Conservation (phyloP, 129 eudicot species). For the Heracleum sosnowskyi region DNA sequence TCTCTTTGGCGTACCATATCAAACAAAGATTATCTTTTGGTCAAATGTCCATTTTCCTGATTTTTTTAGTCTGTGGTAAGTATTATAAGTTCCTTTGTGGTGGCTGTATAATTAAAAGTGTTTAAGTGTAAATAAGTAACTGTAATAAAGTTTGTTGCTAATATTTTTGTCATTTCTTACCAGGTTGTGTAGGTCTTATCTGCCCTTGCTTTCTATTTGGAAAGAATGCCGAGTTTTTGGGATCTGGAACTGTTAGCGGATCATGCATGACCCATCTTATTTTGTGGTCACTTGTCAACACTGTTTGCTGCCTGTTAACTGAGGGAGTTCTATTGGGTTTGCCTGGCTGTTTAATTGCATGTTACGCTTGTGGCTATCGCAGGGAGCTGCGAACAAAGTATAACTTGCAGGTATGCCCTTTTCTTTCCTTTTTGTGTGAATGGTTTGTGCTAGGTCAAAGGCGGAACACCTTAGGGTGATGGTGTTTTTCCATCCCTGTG, state of each 20-base stretch:
- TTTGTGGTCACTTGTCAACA: slow-evolving; percentile 64
- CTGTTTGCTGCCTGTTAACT: slow-evolving; percentile 57
- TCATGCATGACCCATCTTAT: slow-evolving; percentile 75
- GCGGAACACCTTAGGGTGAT: background rate
- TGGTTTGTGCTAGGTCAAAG: background rate
- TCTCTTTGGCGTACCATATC: background rate
- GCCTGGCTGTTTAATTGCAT: slow-evolving; percentile 89
- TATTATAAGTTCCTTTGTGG: background rate
- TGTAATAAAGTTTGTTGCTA: slow-evolving; percentile 5
- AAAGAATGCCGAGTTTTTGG: slow-evolving; percentile 75
- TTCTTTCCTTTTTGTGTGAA: background rate
- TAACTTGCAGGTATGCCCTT: slow-evolving; percentile 56
- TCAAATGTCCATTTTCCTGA: background rate
- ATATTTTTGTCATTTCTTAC: slow-evolving; percentile 13
- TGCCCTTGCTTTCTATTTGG: slow-evolving; percentile 90
- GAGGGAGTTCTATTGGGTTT: slow-evolving; percentile 63
- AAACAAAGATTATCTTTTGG: background rate
- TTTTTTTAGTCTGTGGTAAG: background rate
- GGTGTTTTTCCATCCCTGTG: background rate
- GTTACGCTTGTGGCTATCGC: slow-evolving; percentile 81
- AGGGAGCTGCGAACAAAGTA: slow-evolving; percentile 52
- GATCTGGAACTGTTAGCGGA: slow-evolving; percentile 61
- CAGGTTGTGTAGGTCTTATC: slow-evolving; percentile 59
- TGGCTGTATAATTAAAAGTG: background rate
- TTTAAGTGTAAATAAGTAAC: background rate